Percentiles rank a stretch among this genome's conserved stretches.
phyloP scores from a whole-genome alignment of 225 moss, liverwort and hornwort species.

The Antitrichia curtipendula region DNA sequence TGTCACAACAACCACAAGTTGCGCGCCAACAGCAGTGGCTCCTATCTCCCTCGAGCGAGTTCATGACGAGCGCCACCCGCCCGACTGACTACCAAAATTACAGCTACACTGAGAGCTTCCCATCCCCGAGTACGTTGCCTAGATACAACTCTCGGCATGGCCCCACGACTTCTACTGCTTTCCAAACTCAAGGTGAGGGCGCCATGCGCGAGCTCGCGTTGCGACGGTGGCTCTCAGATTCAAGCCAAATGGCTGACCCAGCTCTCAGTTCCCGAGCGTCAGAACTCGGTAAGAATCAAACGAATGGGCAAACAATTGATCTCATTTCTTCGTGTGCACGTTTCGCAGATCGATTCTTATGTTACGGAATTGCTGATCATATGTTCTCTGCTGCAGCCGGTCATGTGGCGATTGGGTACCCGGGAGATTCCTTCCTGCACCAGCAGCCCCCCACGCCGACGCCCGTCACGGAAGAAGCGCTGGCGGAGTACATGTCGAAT shows the following conservation, averaged over 20 bases:
- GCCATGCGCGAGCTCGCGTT: background rate
- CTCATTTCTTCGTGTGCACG: background rate
- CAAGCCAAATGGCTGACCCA: background rate
- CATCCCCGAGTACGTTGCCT: background rate
- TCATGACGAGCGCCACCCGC: background rate
- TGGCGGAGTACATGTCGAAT: constrained; percentile 5
- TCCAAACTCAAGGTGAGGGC: background rate
- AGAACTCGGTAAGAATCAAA: constrained; percentile 1
- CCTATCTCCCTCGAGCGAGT: background rate
- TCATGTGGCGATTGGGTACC: background rate
- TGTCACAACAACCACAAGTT: background rate
- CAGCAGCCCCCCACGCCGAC: background rate
- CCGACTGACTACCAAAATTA: background rate
- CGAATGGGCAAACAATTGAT: background rate
- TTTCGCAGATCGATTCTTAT: background rate
- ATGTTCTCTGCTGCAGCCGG: background rate
- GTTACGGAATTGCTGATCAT: background rate
- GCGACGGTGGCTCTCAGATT: constrained; percentile 7
- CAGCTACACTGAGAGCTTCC: background rate
- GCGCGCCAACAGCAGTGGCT: background rate
- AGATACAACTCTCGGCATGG: background rate
- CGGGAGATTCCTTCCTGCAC: background rate
- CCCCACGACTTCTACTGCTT: background rate
- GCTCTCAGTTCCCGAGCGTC: background rate
- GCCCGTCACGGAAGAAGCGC: background rate